Conservation (phyloP, 441 rosid species). For the Croton setiger region DNA sequence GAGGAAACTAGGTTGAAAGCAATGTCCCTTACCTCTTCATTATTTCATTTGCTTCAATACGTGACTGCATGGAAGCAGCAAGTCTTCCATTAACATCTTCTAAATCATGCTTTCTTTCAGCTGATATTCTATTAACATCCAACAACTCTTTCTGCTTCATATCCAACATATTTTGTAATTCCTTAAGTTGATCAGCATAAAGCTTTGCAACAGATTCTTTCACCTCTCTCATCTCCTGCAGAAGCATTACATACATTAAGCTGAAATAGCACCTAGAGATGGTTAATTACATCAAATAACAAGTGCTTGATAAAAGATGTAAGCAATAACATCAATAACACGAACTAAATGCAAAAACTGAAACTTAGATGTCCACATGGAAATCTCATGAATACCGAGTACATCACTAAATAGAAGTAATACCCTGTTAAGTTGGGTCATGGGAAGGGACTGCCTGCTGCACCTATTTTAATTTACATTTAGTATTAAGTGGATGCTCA, state of each 20-base stretch:
- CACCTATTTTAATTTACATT: not conserved
- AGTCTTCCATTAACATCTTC: conserved; percentile 84
- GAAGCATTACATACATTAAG: conserved; percentile 16
- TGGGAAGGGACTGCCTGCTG: not conserved
- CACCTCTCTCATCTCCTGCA: conserved; percentile 65
- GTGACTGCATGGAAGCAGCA: conserved; percentile 72
- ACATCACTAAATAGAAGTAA: not conserved
- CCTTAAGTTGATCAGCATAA: conserved; percentile 51
- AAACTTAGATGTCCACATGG: not conserved
- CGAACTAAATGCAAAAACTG: conserved; percentile 1
- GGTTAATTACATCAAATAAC: not conserved
- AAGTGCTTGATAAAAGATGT: not conserved
- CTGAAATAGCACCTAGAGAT: not conserved
- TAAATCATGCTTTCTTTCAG: conserved; percentile 73
- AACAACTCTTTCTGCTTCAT: conserved; percentile 56
- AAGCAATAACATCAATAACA: conserved; percentile 4
- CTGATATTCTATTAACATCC: conserved; percentile 53
- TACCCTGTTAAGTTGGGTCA: not conserved
- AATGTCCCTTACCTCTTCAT: conserved; percentile 52
- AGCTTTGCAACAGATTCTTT: conserved; percentile 57
- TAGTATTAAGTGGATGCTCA: not conserved
- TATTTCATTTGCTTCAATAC: conserved; percentile 83
- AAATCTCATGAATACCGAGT: not conserved
- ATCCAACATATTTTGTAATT: conserved; percentile 47
- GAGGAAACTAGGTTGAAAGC: not conserved